Evolutionary conservation across 169 alveolate genomes (phyloP).

Genomic region (Theileria orientalis): DNA sequence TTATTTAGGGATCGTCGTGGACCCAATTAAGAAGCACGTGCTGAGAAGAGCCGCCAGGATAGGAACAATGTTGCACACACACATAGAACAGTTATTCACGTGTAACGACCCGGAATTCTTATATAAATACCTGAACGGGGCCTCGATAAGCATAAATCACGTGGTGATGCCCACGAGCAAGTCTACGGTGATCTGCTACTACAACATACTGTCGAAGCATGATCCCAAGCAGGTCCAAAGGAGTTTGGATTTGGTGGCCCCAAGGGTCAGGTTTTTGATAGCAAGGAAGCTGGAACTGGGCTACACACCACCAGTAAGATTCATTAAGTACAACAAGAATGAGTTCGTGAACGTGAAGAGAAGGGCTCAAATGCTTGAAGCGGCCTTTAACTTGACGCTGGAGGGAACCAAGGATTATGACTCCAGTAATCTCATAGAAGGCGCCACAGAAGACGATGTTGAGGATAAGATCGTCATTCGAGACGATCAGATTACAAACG

Average conservation of each 20-base stretch:
- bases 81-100: conserved; percentile 70
- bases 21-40: conserved; percentile 73
- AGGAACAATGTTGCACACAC: conserved; percentile 69
- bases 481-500: conserved; percentile 1
- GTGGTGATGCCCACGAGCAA: conserved; percentile 74
- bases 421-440: neutral
- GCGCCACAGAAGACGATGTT: neutral
- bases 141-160: conserved; percentile 68
- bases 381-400: conserved; percentile 32
- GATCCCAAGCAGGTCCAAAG: conserved; percentile 62
- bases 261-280: conserved; percentile 63
- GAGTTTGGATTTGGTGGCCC: conserved; percentile 60
- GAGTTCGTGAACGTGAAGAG: conserved; percentile 29
- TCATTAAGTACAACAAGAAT: conserved; percentile 47
- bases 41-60: conserved; percentile 67
- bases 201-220: conserved; percentile 61
- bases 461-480: neutral
- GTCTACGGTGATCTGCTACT: conserved; percentile 67
- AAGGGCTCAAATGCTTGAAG: conserved; percentile 17
- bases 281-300: conserved; percentile 78
- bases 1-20: conserved; percentile 61
- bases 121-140: conserved; percentile 62
- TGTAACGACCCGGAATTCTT: conserved; percentile 67
- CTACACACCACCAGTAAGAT: conserved; percentile 77
- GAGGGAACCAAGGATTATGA: conserved; percentile 1